These are phyloP conservation scores for Galerina sulciceps DNA, from an alignment of 768 basidiomycete species.

Conservation along the genomic window DNA sequence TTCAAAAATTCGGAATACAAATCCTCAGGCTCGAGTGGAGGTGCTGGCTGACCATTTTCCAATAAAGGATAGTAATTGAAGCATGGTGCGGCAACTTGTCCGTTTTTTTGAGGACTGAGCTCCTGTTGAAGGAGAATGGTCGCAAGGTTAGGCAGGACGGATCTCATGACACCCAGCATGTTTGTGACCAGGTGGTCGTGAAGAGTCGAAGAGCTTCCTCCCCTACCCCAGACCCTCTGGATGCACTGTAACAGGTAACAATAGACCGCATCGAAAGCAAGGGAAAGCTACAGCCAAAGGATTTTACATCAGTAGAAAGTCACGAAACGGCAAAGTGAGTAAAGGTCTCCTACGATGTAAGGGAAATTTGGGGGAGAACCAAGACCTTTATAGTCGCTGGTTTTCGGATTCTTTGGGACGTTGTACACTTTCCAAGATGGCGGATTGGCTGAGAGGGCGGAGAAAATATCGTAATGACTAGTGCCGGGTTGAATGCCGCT, in stretches of 20 bases:
- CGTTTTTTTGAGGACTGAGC: background rate
- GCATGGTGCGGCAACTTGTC: background rate
- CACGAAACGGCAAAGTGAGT: too few relatives aligned
- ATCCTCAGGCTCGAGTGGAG: background rate
- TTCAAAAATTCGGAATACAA: background rate
- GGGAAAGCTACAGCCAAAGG: background rate
- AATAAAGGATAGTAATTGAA: conserved; percentile 2
- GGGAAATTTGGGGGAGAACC: background rate
- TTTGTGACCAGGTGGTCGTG: background rate
- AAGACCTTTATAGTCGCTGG: background rate
- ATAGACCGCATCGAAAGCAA: conserved; percentile 2
- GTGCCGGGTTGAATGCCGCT: too few relatives aligned
- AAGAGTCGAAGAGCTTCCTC: background rate
- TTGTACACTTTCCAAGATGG: background rate
- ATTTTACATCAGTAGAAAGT: background rate
- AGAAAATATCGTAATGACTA: background rate
- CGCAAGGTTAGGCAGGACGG: background rate
- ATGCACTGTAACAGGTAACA: conserved; percentile 2
- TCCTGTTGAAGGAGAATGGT: background rate
- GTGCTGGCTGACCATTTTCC: background rate
- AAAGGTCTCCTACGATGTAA: background rate
- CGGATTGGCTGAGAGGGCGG: background rate
- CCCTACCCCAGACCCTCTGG: background rate
- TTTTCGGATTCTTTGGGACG: background rate
- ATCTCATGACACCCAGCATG: background rate